These are phyloP conservation scores for Tolypocladium ophioglossoides DNA, from an alignment of 2,329 filamentous ascomycete genomes.

Conservation along the genomic window DNA sequence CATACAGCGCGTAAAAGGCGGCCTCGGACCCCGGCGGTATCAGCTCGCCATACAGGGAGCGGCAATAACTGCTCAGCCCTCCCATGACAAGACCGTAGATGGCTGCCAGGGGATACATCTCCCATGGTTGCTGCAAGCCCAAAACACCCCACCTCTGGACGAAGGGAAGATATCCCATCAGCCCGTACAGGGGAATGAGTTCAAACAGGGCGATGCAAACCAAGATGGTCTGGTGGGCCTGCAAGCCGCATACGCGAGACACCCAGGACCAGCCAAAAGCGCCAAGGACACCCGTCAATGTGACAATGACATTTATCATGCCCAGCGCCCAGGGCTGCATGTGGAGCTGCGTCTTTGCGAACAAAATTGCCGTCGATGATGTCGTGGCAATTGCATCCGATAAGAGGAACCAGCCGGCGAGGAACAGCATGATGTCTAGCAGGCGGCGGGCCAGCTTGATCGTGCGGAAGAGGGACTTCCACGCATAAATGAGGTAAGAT, in stretches of 20 bases:
- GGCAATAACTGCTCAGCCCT: constrained; percentile 85
- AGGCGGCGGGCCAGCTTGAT: constrained; percentile 62
- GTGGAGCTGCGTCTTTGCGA: constrained; percentile 83
- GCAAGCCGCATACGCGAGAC: constrained; percentile 57
- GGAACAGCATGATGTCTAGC: constrained; percentile 65
- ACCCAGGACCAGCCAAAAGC: constrained; percentile 84
- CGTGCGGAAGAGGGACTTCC: constrained; percentile 77
- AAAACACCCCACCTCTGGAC: constrained; percentile 64
- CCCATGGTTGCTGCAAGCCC: constrained; percentile 88
- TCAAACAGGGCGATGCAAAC: constrained; percentile 88
- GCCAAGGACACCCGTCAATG: constrained; percentile 70
- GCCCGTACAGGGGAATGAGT: constrained; percentile 81
- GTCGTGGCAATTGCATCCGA: constrained; percentile 93
- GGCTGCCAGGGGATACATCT: constrained; percentile 88
- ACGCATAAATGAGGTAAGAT: constrained; percentile 71
- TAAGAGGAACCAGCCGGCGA: constrained; percentile 87
- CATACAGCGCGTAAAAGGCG: constrained; percentile 92
- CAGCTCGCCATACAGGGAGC: constrained; percentile 83
- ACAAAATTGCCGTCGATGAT: constrained; percentile 86
- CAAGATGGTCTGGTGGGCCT: constrained; percentile 79
- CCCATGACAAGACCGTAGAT: constrained; percentile 91
- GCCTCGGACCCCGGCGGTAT: constrained; percentile 92
- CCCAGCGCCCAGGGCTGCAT: constrained; percentile 86
- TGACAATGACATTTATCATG: constrained; percentile 89
- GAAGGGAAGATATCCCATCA: constrained; percentile 77